A percentile compares a stretch with the other conserved stretches of the same genome.
Evolutionary conservation across 2,329 filamentous ascomycete species (phyloP).

Genomic region (Sphaerulina populicola): DNA sequence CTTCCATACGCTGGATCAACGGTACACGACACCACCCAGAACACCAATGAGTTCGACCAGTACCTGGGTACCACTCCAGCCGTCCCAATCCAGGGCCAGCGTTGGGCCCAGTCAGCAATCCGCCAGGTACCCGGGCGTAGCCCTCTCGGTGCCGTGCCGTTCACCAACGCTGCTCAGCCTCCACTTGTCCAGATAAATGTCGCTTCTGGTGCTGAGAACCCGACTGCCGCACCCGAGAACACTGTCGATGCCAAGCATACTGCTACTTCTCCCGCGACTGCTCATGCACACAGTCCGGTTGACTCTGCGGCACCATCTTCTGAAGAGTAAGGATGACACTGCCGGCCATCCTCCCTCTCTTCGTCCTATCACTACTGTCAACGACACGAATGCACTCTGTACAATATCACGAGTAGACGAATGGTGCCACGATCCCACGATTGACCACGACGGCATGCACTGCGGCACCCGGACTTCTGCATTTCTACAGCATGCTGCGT

Average conservation of each 20-base stretch:
- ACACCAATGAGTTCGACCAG: constrained; percentile 33
- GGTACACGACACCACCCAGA: constrained; percentile 21
- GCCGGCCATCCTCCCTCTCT: constrained; percentile 6
- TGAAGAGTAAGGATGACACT: constrained; percentile 20
- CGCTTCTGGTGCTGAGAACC: constrained; percentile 16
- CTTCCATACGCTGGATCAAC: constrained; percentile 24
- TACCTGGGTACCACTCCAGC: constrained; percentile 29
- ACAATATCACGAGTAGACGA: constrained; percentile 25
- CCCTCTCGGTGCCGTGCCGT: constrained; percentile 24
- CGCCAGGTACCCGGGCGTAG: constrained; percentile 20
- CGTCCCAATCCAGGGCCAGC: constrained; percentile 31
- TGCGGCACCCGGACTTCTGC: constrained; percentile 14
- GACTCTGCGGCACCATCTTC: constrained; percentile 23
- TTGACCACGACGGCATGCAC: constrained; percentile 21
- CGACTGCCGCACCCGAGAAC: constrained; percentile 11
- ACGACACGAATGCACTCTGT: constrained; percentile 17
- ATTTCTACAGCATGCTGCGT: constrained; percentile 18
- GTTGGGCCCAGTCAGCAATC: constrained; percentile 31
- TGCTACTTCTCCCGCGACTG: constrained; percentile 20
- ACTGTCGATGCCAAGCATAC: constrained; percentile 22
- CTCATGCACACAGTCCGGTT: constrained; percentile 22
- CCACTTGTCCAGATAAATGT: constrained; percentile 22
- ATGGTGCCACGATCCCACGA: constrained; percentile 23
- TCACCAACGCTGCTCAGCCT: constrained; percentile 23
- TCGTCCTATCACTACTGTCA: constrained; percentile 21